phyloP scores from a whole-genome alignment of 176 grass and related monocot species.

The Oryza glaberrima region DNA sequence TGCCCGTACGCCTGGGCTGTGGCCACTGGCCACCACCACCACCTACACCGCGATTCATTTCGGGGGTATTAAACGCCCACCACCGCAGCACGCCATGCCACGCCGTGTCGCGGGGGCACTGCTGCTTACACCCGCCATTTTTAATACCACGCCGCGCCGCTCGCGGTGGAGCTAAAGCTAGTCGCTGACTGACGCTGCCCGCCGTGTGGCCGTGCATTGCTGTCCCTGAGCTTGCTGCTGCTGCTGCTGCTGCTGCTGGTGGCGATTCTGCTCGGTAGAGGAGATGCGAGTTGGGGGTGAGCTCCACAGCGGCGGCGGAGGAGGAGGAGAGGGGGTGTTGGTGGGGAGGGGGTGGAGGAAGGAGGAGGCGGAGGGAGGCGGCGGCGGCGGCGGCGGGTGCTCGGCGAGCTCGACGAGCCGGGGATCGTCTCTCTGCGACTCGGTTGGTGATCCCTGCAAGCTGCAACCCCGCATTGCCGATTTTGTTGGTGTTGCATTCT shows the following conservation, averaged over 20 bases:
- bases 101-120: background rate
- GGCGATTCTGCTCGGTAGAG: background rate
- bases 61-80: constrained; percentile 44
- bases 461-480: background rate
- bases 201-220: background rate
- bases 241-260: background rate
- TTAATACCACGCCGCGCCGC: constrained; percentile 37
- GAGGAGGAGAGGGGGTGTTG: background rate
- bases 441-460: constrained; percentile 26
- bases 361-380: constrained; percentile 15
- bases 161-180: background rate
- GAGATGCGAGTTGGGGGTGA: constrained; percentile 34
- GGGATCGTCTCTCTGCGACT: constrained; percentile 37
- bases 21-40: background rate
- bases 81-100: background rate
- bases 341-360: background rate
- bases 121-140: constrained; percentile 46
- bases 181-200: too few relatives aligned
- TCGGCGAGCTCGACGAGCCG: constrained; percentile 41
- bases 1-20: constrained; percentile 26
- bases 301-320: background rate
- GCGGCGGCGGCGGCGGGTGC: background rate
- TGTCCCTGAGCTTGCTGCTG: background rate
- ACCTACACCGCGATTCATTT: constrained; percentile 33
- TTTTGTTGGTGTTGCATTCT: background rate